Base-by-base conservation (phyloP, 208 protist genomes). In the Naegleria fowleri region DNA sequence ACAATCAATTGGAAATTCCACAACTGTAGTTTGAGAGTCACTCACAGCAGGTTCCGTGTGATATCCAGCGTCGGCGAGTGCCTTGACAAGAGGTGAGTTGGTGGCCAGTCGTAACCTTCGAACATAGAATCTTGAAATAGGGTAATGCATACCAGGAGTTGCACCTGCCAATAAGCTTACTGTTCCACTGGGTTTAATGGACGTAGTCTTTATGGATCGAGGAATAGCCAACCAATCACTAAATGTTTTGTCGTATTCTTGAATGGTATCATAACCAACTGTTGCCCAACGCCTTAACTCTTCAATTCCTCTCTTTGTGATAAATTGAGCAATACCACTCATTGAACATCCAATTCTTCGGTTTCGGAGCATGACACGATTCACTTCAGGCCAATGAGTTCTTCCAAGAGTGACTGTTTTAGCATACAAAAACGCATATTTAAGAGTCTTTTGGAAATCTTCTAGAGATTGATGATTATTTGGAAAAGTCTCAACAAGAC, bases 401-500 rank as follows among this genome's bases (percentile, higher is more conserved):
- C 91, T 85, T 19, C 93, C 94, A 7, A 94, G 38, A n/a, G 93
- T 94, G 4, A 94, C 93, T 29, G 90, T 91, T 91, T 97, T 97
- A 16, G 95, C 96, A 55, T 97, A 97, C 7, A 96, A 79, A 52
- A 93, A 95, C 16, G 96, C 96, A 36, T 91, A 92, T 58, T 96
- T 91, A 5, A 97, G 91, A 3, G 96, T 96, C 22, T 89, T 43
- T 19, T 93, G 39, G 41, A 94, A 97, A 67, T 97, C 96, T 36
- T 96, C 94, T 4, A 96, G n/a, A 9, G 5, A 76, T 1, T 92
- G 86, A 83, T 97, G 95, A n/a, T 94, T 93, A 67, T 84, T 79
- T 16, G 96, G 96, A 87, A 97, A 97, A n/a, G 95, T 97, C 85
- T 97, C 96, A n/a, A 96, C 95, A 0, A 97, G 91, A 93, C 94